Evolutionary conservation across 306 rosid species (phyloP).

Genomic region (Alnus glutinosa): DNA sequence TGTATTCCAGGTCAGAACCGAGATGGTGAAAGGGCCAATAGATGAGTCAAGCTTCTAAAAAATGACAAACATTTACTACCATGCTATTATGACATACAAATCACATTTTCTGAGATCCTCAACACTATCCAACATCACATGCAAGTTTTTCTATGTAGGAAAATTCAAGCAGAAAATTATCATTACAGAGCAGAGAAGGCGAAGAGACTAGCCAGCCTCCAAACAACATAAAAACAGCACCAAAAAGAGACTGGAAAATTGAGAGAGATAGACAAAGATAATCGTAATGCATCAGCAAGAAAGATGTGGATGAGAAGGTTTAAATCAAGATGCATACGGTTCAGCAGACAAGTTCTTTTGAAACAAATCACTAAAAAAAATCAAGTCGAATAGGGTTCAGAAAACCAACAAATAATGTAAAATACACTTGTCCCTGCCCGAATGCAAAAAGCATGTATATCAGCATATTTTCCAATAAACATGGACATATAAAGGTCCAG

Average conservation of each 20-base stretch:
- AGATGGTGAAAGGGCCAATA: no score
- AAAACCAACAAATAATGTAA: neutral
- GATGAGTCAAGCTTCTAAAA: no score
- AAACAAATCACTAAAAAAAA: neutral
- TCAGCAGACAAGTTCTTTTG: neutral
- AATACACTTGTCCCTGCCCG: neutral
- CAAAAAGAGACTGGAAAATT: neutral
- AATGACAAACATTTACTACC: neutral
- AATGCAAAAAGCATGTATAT: neutral
- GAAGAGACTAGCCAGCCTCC: neutral
- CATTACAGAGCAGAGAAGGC: neutral
- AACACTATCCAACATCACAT: neutral
- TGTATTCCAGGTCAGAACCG: no score
- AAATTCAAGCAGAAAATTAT: neutral
- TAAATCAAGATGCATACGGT: neutral
- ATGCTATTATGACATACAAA: slow-evolving; percentile 2
- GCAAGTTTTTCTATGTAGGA: neutral
- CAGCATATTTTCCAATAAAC: neutral
- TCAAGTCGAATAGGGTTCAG: neutral
- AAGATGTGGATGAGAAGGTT: neutral
- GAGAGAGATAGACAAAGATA: neutral
- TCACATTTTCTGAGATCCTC: neutral
- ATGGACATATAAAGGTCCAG: neutral
- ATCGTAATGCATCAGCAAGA: neutral
- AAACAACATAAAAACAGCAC: neutral